Evolutionary conservation across 768 basidiomycete genomes (phyloP), one percentile per base, ranked within the genome.

Genomic region (Lactifluus hygrophoroides): DNA sequence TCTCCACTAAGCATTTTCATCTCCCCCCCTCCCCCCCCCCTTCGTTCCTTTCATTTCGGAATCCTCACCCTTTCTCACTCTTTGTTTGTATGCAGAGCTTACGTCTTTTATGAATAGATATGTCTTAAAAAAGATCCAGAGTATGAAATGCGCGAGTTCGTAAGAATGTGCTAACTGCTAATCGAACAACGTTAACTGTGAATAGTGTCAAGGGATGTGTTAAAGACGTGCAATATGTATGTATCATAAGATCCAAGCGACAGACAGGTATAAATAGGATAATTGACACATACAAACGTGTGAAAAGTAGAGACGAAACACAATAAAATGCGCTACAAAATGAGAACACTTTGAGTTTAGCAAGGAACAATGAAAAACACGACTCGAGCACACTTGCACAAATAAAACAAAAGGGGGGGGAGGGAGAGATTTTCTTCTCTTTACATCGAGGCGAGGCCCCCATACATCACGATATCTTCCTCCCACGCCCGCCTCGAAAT

Each of bases 391-490:
- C n/a, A n/a, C n/a, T n/a, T n/a, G n/a, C n/a, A 40, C 8, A n/a
- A 19, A 40, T 21, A 10, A 27, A 30, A 2, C 5, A 13, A 3
- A 38, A 2, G 8, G 1, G 16, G 1, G 4, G 5, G 17, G 16
- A 3, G n/a, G 28, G 32, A 5, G 10, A 5, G 10, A 5, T 5
- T 32, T 32, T 32, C 32, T 32, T 2, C 4, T 3, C 16, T n/a
- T 19, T 46, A 58, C 52, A 38, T 46, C 30, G 47, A 47, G 7
- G 57, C 45, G 28, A 57, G 51, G 13, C 63, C 56, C 46, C 66
- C 62, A 45, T 61, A 69, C 54, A 64, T 55, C 28, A 60, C 62
- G 46, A 47, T 52, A 21, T 62, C 63, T 47, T 66, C 65, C 50
- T 66, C 62, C 60, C 54, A 60, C 25, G 43, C 14, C 17, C 51